A percentile compares a stretch with the other conserved stretches of the same genome.
Conservation (phyloP, 2,329 filamentous ascomycete genomes). For the Hymenoscyphus salicellus region DNA sequence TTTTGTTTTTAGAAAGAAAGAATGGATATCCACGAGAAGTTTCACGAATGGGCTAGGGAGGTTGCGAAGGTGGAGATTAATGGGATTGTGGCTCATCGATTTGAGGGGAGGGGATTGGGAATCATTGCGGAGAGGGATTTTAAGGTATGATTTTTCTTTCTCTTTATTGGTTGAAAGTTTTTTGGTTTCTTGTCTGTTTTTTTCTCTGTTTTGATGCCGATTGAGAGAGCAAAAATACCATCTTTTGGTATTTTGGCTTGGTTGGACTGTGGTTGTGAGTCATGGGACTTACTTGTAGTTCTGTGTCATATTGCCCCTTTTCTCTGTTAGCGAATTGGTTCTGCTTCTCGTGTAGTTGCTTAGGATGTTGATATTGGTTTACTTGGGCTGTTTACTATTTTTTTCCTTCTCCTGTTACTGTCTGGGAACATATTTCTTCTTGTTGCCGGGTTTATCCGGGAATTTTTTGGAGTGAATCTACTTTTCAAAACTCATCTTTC, state of each 20-base stretch:
- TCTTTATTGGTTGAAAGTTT: not conserved
- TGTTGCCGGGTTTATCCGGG: not conserved
- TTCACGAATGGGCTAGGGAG: constrained; percentile 63
- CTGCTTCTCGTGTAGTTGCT: not conserved
- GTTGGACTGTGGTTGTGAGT: not conserved
- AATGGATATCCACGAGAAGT: constrained; percentile 45
- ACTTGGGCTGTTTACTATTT: not conserved
- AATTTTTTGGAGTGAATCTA: not conserved
- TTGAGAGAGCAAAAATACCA: not conserved
- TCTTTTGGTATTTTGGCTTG: not conserved
- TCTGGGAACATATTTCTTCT: not conserved
- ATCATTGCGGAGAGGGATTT: constrained; percentile 68
- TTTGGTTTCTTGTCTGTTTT: not conserved
- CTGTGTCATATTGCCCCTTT: not conserved
- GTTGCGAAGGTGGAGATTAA: constrained; percentile 63
- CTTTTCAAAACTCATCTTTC: no score
- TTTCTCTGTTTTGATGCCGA: not conserved
- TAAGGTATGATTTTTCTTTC: constrained; percentile 47
- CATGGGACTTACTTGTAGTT: not conserved
- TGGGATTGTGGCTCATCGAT: constrained; percentile 62
- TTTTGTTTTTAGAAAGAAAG: no score
- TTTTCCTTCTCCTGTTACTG: not conserved
- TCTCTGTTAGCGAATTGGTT: not conserved
- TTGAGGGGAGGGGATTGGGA: constrained; percentile 73
- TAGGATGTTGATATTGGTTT: not conserved